A percentile compares a stretch with the other conserved stretches of the same genome.
These are phyloP conservation scores for Torulaspora globosa DNA, from an alignment of 1,139 yeast species.

Conservation along the genomic window DNA sequence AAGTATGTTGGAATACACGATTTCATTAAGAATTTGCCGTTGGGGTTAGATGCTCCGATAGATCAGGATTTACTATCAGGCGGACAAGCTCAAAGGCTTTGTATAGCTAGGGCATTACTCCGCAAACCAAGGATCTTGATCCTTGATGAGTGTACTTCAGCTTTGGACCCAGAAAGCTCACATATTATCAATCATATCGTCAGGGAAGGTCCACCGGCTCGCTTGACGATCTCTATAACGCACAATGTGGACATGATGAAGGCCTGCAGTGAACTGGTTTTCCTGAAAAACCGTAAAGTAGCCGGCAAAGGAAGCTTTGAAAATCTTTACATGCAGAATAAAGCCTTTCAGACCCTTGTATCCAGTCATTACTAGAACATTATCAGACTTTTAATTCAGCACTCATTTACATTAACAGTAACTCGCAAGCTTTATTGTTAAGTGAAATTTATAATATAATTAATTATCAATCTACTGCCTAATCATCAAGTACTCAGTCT, in stretches of 20 bases:
- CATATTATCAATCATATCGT: slow-evolving; percentile 43
- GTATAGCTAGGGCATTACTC: slow-evolving; percentile 70
- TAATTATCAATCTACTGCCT: not conserved
- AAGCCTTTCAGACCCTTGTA: slow-evolving; percentile 1
- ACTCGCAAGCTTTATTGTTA: not conserved
- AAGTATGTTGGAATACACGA: slow-evolving; percentile 47
- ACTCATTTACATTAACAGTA: not conserved
- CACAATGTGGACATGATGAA: slow-evolving; percentile 58
- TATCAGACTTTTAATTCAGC: not conserved
- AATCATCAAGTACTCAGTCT: not conserved
- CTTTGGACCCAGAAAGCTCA: slow-evolving; percentile 59
- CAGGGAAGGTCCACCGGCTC: slow-evolving; percentile 29
- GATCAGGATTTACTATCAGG: slow-evolving; percentile 64
- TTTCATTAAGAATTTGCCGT: slow-evolving; percentile 51
- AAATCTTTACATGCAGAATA: slow-evolving; percentile 20
- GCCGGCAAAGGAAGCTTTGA: slow-evolving; percentile 40
- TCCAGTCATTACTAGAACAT: not conserved
- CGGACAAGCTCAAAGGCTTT: slow-evolving; percentile 75
- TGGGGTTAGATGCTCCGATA: slow-evolving; percentile 54
- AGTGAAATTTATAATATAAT: not conserved
- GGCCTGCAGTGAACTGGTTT: slow-evolving; percentile 43
- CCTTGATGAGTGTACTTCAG: slow-evolving; percentile 78
- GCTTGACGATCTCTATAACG: slow-evolving; percentile 45
- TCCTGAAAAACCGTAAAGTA: slow-evolving; percentile 45
- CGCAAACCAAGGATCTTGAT: slow-evolving; percentile 59